Evolutionary conservation across 108 stramenopile species (phyloP).

Genomic region (Hondaea fermentalgiana): DNA sequence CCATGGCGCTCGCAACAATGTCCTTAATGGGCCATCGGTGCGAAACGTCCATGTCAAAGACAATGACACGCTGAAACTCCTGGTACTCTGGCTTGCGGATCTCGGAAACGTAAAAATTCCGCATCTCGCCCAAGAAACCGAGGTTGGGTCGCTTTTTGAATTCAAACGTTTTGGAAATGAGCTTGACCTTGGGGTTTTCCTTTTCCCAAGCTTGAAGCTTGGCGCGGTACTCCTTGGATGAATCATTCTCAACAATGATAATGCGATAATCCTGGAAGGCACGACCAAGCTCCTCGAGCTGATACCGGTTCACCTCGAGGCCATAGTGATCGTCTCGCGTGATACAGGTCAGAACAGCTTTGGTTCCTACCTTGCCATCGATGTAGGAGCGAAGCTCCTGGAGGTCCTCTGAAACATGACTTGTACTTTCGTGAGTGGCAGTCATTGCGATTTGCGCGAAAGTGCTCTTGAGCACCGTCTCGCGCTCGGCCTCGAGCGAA

Average conservation of each 20-base stretch:
- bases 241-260: not conserved
- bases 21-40: not conserved
- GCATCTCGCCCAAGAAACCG: not conserved
- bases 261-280: not conserved
- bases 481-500: not conserved
- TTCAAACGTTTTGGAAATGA: not conserved
- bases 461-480: not conserved
- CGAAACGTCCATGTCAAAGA: not conserved
- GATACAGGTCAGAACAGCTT: not conserved
- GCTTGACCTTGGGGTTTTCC: not conserved
- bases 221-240: not conserved
- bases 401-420: not conserved
- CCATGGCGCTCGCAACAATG: not conserved
- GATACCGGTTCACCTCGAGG: not conserved
- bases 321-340: not conserved
- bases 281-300: not conserved
- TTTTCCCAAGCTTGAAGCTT: not conserved
- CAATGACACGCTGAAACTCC: not conserved
- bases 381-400: not conserved
- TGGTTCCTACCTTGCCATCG: not conserved
- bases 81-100: not conserved
- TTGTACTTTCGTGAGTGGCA: not conserved
- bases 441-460: not conserved
- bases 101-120: not conserved
- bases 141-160: not conserved